A percentile compares a stretch with the other conserved stretches of the same genome.
Conservation (phyloP, 2,329 filamentous ascomycete species). For the Arthrobotrys musiformis region DNA sequence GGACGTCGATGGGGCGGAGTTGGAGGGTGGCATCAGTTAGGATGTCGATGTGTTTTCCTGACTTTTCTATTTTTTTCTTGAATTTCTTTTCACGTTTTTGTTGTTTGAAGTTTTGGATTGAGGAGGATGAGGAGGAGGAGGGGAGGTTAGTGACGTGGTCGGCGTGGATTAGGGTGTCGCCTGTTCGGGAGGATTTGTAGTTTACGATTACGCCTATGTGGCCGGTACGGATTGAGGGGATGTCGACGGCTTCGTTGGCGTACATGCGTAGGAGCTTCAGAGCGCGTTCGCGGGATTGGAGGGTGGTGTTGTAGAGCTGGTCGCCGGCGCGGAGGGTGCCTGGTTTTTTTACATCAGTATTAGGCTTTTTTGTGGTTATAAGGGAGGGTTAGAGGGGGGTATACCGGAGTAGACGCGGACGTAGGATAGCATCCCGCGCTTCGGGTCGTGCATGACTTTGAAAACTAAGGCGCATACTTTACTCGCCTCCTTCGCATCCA, state of each 20-base stretch:
- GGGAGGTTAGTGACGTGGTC: slow-evolving; percentile 23
- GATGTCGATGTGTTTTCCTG: slow-evolving; percentile 65
- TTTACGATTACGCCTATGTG: slow-evolving; percentile 95
- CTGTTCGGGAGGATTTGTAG: slow-evolving; percentile 89
- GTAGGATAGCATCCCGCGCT: slow-evolving; percentile 97
- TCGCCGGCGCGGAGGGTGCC: slow-evolving; percentile 86
- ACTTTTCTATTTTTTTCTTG: slow-evolving; percentile 62
- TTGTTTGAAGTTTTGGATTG: slow-evolving; percentile 42
- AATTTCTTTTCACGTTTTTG: slow-evolving; percentile 50
- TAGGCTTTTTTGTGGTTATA: slow-evolving; percentile 84
- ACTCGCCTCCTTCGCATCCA: slow-evolving; percentile 83
- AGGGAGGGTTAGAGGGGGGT: slow-evolving; percentile 76
- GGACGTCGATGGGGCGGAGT: slow-evolving; percentile 86
- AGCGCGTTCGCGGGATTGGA: slow-evolving; percentile 93
- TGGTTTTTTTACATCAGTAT: slow-evolving; percentile 77
- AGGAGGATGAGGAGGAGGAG: slow-evolving; percentile 21
- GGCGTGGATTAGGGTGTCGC: slow-evolving; percentile 82
- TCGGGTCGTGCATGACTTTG: slow-evolving; percentile 97
- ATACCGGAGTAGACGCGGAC: slow-evolving; percentile 95
- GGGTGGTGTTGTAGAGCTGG: slow-evolving; percentile 92
- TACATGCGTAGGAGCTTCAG: slow-evolving; percentile 99
- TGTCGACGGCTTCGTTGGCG: slow-evolving; percentile 92
- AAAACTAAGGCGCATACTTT: slow-evolving; percentile 88
- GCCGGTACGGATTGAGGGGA: slow-evolving; percentile 80
- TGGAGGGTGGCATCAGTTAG: slow-evolving; percentile 70